Base-by-base conservation (phyloP, 2,329 filamentous ascomycete species). In the Fonsecaea monophora region DNA sequence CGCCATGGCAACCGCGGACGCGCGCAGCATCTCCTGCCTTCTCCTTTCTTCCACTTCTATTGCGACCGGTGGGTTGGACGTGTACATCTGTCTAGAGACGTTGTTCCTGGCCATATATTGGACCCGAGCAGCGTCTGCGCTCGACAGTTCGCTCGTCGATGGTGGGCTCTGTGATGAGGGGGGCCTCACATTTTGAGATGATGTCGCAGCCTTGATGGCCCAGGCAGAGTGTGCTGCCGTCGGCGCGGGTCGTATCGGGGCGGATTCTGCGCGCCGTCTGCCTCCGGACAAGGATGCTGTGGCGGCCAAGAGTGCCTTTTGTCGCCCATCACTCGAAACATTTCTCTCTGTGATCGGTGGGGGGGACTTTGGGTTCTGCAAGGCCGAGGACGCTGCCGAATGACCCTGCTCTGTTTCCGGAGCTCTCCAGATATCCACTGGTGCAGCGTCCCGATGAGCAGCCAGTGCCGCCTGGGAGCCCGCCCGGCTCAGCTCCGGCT, bases 1-100 rank as follows among this genome's bases (percentile, higher is more conserved):
- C 6, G 94, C 93, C 92, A 97, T 96, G 10, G 91, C 92, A 2
- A 97, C 82, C 2, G 94, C 92, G 21, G 92, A 94, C 35, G 92
- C 92, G 70, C 90, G 90, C 2, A 96, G 82, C 4, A 89, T 87
- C 71, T 92, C 90, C 53, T 89, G 86, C 65, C 86, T 87, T 68
- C 86, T 88, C 76, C 89, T 86, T 74, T 97, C 92, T 48, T 95
- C 89, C 0, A 88, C 80, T 74, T 96, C 92, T 1, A 86, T 81
- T 32, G 87, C 84, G 2, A 96, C 87, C 0, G 89, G 89, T 3
- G 93, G 92, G 38, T 87, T 81, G 1, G 91, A 89, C 0, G 90
- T 92, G 75, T 90, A 96, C 87, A 96, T 91, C 68, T 89, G 88
- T 68, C 89, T 84, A 40, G 86, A 83, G 79, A 92, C 87, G 63